A percentile compares a stretch with the other conserved stretches of the same genome.
Conservation (phyloP, 2,329 filamentous ascomycete species). For the Exophiala dermatitidis region DNA sequence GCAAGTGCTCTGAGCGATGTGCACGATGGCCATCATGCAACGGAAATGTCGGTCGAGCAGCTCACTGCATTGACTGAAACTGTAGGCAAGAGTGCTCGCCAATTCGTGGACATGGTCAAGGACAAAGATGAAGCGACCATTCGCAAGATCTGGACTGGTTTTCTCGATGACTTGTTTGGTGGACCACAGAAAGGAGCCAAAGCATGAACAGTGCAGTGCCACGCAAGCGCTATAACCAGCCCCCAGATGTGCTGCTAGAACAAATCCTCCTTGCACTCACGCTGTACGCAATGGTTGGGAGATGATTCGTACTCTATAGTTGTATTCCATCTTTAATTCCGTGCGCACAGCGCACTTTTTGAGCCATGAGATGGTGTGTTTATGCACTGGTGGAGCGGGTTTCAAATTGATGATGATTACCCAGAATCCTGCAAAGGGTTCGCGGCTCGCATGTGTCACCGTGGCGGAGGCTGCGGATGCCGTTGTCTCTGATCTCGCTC, state of each 20-base stretch:
- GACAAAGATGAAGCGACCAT: slow-evolving; percentile 37
- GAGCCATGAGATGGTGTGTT: neutral
- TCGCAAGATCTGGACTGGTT: slow-evolving; percentile 41
- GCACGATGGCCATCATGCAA: slow-evolving; percentile 49
- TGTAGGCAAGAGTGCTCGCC: slow-evolving; percentile 37
- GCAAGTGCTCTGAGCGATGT: slow-evolving; percentile 53
- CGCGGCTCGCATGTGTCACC: neutral
- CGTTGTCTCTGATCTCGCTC: slow-evolving; percentile 8
- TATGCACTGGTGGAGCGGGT: neutral
- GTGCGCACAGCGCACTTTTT: slow-evolving; percentile 15
- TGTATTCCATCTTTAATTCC: slow-evolving; percentile 4
- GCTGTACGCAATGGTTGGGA: neutral
- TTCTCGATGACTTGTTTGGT: slow-evolving; percentile 46
- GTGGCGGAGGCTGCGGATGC: neutral
- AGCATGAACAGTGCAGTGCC: slow-evolving; percentile 9
- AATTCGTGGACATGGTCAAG: slow-evolving; percentile 33
- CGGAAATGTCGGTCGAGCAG: slow-evolving; percentile 45
- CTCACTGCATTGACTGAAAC: slow-evolving; percentile 47
- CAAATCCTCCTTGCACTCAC: too few species aligned
- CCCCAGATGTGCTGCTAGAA: too few species aligned
- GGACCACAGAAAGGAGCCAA: slow-evolving; percentile 30
- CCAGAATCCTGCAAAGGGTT: neutral
- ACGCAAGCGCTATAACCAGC: too few species aligned
- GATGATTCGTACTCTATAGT: neutral
- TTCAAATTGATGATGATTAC: neutral